Evolutionary conservation across 805 yeast genomes (phyloP).

Genomic region (Cyberlindnera mycetangii): DNA sequence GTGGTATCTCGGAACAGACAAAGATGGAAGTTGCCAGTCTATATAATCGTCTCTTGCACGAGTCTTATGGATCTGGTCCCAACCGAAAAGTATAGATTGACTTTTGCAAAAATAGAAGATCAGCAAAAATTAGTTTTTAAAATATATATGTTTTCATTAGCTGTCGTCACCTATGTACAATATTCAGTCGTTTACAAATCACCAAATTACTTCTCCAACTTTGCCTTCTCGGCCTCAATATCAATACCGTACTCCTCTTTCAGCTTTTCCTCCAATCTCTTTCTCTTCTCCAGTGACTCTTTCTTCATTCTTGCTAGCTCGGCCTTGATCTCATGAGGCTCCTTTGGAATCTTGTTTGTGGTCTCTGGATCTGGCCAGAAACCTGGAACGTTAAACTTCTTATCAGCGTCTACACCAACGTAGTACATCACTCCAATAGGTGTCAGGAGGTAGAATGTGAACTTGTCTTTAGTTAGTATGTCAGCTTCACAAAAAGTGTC

Average conservation of each 20-base stretch:
- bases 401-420: constrained; percentile 87
- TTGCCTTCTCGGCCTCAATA: constrained; percentile 42
- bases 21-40: constrained; percentile 9
- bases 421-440: constrained; percentile 93
- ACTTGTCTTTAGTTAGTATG: constrained; percentile 51
- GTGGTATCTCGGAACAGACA: constrained; percentile 11
- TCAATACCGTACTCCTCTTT: constrained; percentile 61
- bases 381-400: constrained; percentile 85
- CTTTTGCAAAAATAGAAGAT: too few species aligned
- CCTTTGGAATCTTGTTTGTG: constrained; percentile 87
- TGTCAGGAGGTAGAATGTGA: constrained; percentile 78
- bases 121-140: not conserved
- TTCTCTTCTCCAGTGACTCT: constrained; percentile 70
- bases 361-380: constrained; percentile 98
- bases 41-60: constrained; percentile 1
- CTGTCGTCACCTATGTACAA: constrained; percentile 11
- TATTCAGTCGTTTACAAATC: not conserved
- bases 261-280: constrained; percentile 69
- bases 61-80: not conserved
- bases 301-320: constrained; percentile 85
- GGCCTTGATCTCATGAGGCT: constrained; percentile 86
- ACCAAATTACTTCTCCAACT: constrained; percentile 24
- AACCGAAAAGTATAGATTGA: too few species aligned
- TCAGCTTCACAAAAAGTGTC: not conserved
- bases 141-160: constrained; percentile 1